Conservation (phyloP, 441 rosid species). For the Melastoma candidum region DNA sequence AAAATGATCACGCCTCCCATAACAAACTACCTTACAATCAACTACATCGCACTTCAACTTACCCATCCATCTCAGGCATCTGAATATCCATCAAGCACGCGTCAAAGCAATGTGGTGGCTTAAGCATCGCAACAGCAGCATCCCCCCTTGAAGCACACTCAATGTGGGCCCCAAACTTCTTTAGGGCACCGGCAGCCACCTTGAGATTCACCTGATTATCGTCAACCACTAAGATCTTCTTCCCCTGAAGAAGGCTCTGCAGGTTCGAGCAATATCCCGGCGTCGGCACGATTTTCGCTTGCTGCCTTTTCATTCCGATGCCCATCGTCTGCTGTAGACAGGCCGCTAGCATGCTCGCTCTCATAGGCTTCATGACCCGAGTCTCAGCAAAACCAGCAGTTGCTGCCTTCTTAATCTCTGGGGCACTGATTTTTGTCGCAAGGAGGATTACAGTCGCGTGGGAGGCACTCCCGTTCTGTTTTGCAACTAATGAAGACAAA, state of each 20-base stretch:
- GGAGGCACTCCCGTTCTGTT: slow-evolving; percentile 33
- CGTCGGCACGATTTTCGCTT: slow-evolving; percentile 23
- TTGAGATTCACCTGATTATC: slow-evolving; percentile 86
- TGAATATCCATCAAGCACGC: slow-evolving; percentile 99
- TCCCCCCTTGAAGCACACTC: slow-evolving; percentile 83
- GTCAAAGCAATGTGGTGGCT: slow-evolving; percentile 68
- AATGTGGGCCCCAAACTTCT: slow-evolving; percentile 86
- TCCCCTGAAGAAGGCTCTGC: slow-evolving; percentile 53
- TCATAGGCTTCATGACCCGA: slow-evolving; percentile 81
- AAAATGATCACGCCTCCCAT: neutral
- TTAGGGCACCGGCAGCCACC: slow-evolving; percentile 91
- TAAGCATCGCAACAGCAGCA: slow-evolving; percentile 63
- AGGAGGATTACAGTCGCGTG: slow-evolving; percentile 67
- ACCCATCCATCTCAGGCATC: slow-evolving; percentile 99
- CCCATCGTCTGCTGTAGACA: slow-evolving; percentile 83
- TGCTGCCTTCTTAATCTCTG: slow-evolving; percentile 60
- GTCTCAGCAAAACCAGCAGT: slow-evolving; percentile 79
- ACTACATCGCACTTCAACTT: slow-evolving; percentile 12
- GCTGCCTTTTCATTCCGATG: slow-evolving; percentile 50
- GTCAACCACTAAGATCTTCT: slow-evolving; percentile 85
- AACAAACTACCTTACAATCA: neutral
- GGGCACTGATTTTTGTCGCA: slow-evolving; percentile 56
- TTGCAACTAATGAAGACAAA: slow-evolving; percentile 26
- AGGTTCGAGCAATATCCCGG: slow-evolving; percentile 36
- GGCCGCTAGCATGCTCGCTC: slow-evolving; percentile 96